A percentile compares a stretch with the other conserved stretches of the same genome.
Evolutionary conservation across 2,329 filamentous ascomycete genomes (phyloP).

Genomic region (Clarireedia paspali): DNA sequence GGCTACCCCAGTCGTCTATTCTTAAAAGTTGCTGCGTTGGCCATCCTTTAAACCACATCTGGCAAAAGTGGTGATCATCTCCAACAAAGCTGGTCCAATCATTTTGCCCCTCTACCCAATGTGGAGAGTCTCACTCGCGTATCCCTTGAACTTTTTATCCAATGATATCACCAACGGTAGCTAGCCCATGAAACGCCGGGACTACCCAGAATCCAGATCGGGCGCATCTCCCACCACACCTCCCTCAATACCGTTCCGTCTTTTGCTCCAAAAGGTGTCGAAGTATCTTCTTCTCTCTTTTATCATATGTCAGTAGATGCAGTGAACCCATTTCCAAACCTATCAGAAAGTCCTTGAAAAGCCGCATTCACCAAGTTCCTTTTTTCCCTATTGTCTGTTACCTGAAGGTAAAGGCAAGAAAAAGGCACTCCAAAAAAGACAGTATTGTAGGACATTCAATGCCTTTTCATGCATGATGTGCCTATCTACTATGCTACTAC

Average conservation of each 20-base stretch:
- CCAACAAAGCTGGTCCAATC: background rate
- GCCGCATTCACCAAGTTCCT: background rate
- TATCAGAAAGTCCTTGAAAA: too few species aligned
- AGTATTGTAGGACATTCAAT: slow-evolving; percentile 6
- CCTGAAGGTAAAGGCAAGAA: background rate
- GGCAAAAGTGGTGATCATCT: background rate
- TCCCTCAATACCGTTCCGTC: too few species aligned
- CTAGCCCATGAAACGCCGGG: background rate
- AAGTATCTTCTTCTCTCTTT: too few species aligned
- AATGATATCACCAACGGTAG: background rate
- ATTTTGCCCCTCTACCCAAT: background rate
- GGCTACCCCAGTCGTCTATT: background rate
- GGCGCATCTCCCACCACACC: background rate
- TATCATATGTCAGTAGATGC: too few species aligned
- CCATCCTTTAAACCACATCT: background rate
- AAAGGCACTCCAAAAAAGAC: background rate
- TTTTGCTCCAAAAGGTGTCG: too few species aligned
- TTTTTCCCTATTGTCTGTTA: background rate
- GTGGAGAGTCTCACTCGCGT: background rate
- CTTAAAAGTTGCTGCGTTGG: background rate
- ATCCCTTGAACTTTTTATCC: background rate
- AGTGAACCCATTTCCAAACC: background rate
- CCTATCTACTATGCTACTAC: slow-evolving; percentile 7
- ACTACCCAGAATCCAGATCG: background rate
- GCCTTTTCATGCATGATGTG: slow-evolving; percentile 9